Base-by-base conservation (phyloP, 1,284 basidiomycete genomes). In the Melampsora americana region DNA sequence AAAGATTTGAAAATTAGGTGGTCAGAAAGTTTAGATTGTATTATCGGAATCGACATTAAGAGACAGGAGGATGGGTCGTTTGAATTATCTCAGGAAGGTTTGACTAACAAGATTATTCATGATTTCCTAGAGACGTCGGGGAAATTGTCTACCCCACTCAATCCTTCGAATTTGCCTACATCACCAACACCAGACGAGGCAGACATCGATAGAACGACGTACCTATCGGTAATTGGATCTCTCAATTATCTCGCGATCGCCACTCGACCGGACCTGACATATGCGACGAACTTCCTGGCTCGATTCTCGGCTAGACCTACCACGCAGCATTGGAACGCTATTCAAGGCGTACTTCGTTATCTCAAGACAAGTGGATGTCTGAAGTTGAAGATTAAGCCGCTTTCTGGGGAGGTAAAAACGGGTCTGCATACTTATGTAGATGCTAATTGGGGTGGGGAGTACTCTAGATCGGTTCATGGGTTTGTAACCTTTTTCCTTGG, bases 281-380 rank as follows among this genome's bases (percentile, higher is more conserved):
- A 48, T 71, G 42, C 23, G 20, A 60, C 64, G 1, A 62, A 71
- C 28, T 18, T 69, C 7, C 44, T 67, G 42, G 65, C 65, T 5
- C 11, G 65, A 48, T 70, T 59, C 26, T 30, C 32, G 20, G 20
- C 6, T 5, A n/a, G 26, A 5, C 68, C 68, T 16, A 59, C 53
- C 11, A 42, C 26, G 5, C 26, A 61, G 26, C 68, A 70, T 28
- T 70, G 68, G n/a, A n/a, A n/a, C n/a, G n/a, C n/a, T n/a, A n/a
- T n/a, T n/a, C n/a, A n/a, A n/a, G n/a, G n/a, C n/a, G 68, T 70
- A 5, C 56, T 62, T 6, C 39, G 69, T 2, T 71, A 62, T 26
- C n/a, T 71, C 18, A 59, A 23, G 26, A 20, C 26, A 39, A 0
- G 20, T 1, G 1, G 28, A 48, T 12, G 2, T 20, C 0, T 5